Base-by-base conservation (phyloP, 2,329 filamentous ascomycete genomes). In the Penicillium janthinellum region DNA sequence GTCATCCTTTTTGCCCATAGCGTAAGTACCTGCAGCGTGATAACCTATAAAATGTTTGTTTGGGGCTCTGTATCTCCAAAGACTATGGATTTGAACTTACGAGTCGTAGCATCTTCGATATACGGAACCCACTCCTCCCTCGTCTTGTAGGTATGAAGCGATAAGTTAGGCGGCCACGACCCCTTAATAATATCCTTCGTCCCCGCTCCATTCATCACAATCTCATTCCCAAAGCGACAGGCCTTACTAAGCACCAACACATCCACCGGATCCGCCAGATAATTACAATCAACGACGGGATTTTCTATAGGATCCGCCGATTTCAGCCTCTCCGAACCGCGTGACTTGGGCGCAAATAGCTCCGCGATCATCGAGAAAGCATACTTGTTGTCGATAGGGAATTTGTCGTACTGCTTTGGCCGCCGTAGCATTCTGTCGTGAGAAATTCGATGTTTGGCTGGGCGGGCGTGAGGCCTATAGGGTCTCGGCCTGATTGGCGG, bases 391-490 rank as follows among this genome's bases (percentile, higher is more conserved):
- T 86, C 78, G 2, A 78, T 73, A 0, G 85, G 86, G 56, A 81
- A 83, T 39, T 85, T 73, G 20, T 78, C 75, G 60, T 80, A 87
- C 60, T 86, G 83, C 63, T 85, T 85, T 0, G 85, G 85, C 0
- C 84, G 4, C 84, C 84, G 63, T 87, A 87, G 66, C 83, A 84
- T 67, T 88, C 86, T 0, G 85, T 87, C 35, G 80, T 84, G 73
- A 87, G 88, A 71, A 87, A 83, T 66, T 88, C 86, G 51, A 87
- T 70, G 65, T 88, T 85, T 0, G 86, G 84, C 67, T 89, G 86
- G 5, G 73, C 71, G 0, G 77, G 73, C 0, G 81, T 82, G 15
- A 88, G 74, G 17, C 83, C 84, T 86, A 89, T 88, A 0, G 87
- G 85, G 64, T 89, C 87, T 4, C 86, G 83, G 4, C 83, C 83